Evolutionary conservation across 2,329 filamentous ascomycete species (phyloP).

Genomic region (Botrytis aclada): DNA sequence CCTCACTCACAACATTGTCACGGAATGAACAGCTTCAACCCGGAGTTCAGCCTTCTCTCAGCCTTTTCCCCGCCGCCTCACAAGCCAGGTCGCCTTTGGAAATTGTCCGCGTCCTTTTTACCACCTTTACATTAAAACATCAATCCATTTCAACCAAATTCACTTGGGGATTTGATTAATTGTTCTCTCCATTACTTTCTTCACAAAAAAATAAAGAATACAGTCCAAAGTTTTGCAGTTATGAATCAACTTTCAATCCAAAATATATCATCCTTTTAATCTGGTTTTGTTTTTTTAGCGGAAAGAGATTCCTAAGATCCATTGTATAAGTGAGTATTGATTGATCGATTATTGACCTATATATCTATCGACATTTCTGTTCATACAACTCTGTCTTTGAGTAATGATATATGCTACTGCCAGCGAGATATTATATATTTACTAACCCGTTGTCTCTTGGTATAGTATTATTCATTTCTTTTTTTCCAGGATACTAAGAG

Average conservation of each 20-base stretch:
- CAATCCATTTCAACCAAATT: not conserved
- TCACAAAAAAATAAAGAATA: not conserved
- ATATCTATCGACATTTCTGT: not conserved
- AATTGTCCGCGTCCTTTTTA: slow-evolving; percentile 7
- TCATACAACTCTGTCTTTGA: not conserved
- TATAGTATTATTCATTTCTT: slow-evolving; percentile 35
- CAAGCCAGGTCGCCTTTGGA: slow-evolving; percentile 15
- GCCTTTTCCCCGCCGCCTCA: slow-evolving; percentile 4
- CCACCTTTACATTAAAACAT: not conserved
- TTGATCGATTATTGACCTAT: not conserved
- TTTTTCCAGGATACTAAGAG: slow-evolving; percentile 22
- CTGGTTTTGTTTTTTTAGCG: slow-evolving; percentile 31
- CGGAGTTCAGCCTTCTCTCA: not conserved
- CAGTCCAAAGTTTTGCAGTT: not conserved
- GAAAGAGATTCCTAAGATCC: slow-evolving; percentile 11
- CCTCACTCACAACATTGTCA: not conserved
- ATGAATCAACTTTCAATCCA: slow-evolving; percentile 6
- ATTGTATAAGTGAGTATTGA: slow-evolving; percentile 32
- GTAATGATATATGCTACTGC: not conserved
- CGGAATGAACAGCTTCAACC: not conserved
- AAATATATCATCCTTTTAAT: slow-evolving; percentile 25
- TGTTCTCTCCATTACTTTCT: not conserved
- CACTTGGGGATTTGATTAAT: not conserved
- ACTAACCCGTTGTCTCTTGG: not conserved
- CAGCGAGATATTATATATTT: not conserved